phyloP scores from a whole-genome alignment of 352 stramenopile species.

The Pythium vanterpoolii region DNA sequence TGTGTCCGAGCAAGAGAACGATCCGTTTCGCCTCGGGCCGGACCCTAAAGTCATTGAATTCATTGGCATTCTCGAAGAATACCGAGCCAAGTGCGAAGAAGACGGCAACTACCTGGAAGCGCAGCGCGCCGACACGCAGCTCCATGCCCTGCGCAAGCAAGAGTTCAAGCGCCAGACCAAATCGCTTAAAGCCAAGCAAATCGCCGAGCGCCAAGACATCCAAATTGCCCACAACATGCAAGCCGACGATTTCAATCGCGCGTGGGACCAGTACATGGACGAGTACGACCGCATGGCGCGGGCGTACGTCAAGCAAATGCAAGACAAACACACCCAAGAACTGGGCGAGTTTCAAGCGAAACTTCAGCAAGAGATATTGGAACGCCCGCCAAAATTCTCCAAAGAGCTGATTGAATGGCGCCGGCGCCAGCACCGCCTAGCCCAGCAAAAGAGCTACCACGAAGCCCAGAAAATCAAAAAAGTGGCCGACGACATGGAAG shows the following conservation, averaged over 20 bases:
- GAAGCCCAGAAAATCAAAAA: slow-evolving; percentile 95
- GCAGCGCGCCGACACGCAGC: slow-evolving; percentile 83
- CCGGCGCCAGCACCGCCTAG: slow-evolving; percentile 91
- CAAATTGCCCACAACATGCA: slow-evolving; percentile 95
- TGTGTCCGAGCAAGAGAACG: slow-evolving; percentile 39
- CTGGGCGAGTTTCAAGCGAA: slow-evolving; percentile 88
- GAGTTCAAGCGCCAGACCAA: slow-evolving; percentile 92
- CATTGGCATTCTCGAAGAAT: slow-evolving; percentile 92
- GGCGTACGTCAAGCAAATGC: slow-evolving; percentile 94
- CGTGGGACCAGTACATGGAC: slow-evolving; percentile 95
- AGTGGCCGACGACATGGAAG: slow-evolving; percentile 92
- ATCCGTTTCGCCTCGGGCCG: slow-evolving; percentile 52
- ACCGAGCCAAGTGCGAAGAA: slow-evolving; percentile 92
- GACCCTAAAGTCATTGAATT: slow-evolving; percentile 94
- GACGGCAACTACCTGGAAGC: slow-evolving; percentile 94
- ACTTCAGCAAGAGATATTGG: slow-evolving; percentile 84
- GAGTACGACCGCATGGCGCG: slow-evolving; percentile 94
- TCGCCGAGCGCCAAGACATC: slow-evolving; percentile 92
- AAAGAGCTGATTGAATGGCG: slow-evolving; percentile 95
- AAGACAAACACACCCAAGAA: slow-evolving; percentile 85
- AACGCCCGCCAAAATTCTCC: slow-evolving; percentile 89
- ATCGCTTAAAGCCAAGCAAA: slow-evolving; percentile 86
- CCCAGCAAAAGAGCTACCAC: slow-evolving; percentile 91
- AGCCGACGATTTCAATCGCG: slow-evolving; percentile 92
- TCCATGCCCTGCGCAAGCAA: slow-evolving; percentile 86